Percentiles rank a stretch among this genome's conserved stretches.
Evolutionary conservation across 2,329 filamentous ascomycete genomes (phyloP).

Genomic region (Huntiella savannae): DNA sequence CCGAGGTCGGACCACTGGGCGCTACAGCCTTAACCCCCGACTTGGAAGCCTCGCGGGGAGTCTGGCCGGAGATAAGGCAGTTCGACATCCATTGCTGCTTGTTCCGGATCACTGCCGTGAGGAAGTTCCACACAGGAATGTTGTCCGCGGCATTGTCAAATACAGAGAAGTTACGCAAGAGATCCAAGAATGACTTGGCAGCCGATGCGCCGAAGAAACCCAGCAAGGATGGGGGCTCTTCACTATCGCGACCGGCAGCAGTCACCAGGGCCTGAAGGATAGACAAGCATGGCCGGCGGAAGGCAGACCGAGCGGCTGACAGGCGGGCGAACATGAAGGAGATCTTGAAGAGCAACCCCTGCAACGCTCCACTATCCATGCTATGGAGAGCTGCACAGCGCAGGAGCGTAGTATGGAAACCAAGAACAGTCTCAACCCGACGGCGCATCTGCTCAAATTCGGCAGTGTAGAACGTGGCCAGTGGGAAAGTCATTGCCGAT

Average conservation of each 20-base stretch:
- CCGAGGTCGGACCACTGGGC: conserved; percentile 16
- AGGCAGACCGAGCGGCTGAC: conserved; percentile 49
- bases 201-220: conserved; percentile 70
- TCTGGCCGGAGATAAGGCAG: conserved; percentile 73
- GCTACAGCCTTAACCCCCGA: conserved; percentile 20
- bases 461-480: conserved; percentile 42
- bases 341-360: conserved; percentile 64
- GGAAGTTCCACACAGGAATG: conserved; percentile 61
- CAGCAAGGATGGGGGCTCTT: conserved; percentile 81
- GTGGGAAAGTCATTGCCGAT: conserved; percentile 22
- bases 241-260: conserved; percentile 33
- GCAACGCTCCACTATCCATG: conserved; percentile 44
- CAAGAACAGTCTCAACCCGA: conserved; percentile 46
- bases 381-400: conserved; percentile 47
- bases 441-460: conserved; percentile 34
- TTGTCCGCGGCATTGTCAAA: conserved; percentile 46
- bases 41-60: conserved; percentile 45
- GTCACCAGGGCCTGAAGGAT: conserved; percentile 57
- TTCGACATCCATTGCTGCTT: conserved; percentile 94
- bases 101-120: conserved; percentile 70
- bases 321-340: conserved; percentile 59
- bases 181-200: conserved; percentile 64
- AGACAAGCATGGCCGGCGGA: conserved; percentile 44
- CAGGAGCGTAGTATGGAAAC: conserved; percentile 50
- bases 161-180: conserved; percentile 62